phyloP scores from a whole-genome alignment of 169 alveolate species.

The Plasmodium yoelii region DNA sequence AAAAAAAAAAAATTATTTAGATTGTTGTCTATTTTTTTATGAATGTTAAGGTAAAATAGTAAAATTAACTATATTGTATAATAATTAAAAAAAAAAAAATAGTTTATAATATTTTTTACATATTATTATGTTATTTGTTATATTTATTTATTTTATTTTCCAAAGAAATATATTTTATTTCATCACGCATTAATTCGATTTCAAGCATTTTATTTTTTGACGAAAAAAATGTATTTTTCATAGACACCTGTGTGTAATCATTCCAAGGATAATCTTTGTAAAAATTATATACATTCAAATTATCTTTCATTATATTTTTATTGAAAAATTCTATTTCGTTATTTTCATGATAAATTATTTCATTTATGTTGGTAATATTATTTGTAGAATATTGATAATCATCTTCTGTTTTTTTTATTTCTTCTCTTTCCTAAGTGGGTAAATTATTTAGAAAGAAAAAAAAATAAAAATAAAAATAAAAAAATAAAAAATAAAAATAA shows the following conservation, averaged over 20 bases:
- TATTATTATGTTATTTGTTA: not conserved
- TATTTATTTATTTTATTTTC: slow-evolving; percentile 16
- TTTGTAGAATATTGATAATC: slow-evolving; percentile 41
- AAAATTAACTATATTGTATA: slow-evolving; percentile 21
- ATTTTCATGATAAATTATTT: slow-evolving; percentile 63
- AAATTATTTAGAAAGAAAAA: not conserved
- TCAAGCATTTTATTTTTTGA: slow-evolving; percentile 47
- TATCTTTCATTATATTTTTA: slow-evolving; percentile 52
- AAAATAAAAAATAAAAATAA: too few relatives aligned
- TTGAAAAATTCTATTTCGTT: slow-evolving; percentile 26
- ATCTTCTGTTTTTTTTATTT: slow-evolving; percentile 37
- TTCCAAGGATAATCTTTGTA: slow-evolving; percentile 51
- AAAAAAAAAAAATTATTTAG: slow-evolving; percentile 16
- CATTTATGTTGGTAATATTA: slow-evolving; percentile 30
- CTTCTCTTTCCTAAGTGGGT: slow-evolving; percentile 21
- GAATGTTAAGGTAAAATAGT: slow-evolving; percentile 18
- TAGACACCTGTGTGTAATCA: slow-evolving; percentile 33
- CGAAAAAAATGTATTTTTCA: slow-evolving; percentile 32
- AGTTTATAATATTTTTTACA: not conserved
- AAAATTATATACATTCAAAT: slow-evolving; percentile 30
- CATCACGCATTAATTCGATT: slow-evolving; percentile 40
- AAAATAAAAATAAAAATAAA: too few relatives aligned
- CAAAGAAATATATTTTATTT: slow-evolving; percentile 36
- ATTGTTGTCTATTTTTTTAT: slow-evolving; percentile 16
- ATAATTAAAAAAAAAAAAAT: slow-evolving; percentile 13